These are phyloP conservation scores for Lasiosphaeris hirsuta DNA, from an alignment of 495 filamentous ascomycete species.

Conservation along the genomic window DNA sequence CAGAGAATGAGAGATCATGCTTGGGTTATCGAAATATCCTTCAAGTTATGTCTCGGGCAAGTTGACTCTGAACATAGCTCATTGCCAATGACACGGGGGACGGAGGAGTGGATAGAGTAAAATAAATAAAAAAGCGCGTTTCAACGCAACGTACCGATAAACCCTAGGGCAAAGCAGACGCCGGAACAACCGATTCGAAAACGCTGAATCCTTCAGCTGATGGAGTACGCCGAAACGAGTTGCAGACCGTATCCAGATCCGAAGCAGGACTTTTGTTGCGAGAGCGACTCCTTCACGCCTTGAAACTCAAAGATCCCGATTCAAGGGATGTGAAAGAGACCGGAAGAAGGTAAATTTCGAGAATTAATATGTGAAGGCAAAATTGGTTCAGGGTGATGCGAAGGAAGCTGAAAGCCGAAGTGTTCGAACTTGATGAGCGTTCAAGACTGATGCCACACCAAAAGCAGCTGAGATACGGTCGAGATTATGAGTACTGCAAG, in stretches of 20 bases:
- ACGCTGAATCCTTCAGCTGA: slow-evolving; percentile 16
- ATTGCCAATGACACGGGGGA: too few species aligned
- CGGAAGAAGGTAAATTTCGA: slow-evolving; percentile 12
- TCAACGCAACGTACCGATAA: slow-evolving; percentile 10
- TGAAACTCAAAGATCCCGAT: slow-evolving; percentile 24
- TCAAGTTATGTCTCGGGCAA: too few species aligned
- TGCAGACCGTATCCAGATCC: slow-evolving; percentile 27
- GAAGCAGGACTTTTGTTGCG: slow-evolving; percentile 20
- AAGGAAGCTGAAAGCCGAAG: slow-evolving; percentile 6
- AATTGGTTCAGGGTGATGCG: slow-evolving; percentile 7
- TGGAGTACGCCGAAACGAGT: slow-evolving; percentile 9
- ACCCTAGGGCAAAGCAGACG: slow-evolving; percentile 16
- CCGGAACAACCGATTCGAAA: slow-evolving; percentile 15
- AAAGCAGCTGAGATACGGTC: slow-evolving; percentile 10
- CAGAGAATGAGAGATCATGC: too few species aligned
- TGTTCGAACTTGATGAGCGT: slow-evolving; percentile 9
- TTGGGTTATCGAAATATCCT: too few species aligned
- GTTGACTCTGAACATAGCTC: too few species aligned
- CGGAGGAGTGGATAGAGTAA: too few species aligned
- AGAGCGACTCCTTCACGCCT: slow-evolving; percentile 26
- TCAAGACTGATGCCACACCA: slow-evolving; percentile 16
- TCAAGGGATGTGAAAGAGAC: slow-evolving; percentile 17
- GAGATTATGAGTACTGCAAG: slow-evolving; percentile 3
- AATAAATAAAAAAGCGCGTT: background rate
- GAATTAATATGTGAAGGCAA: slow-evolving; percentile 11